Percentiles rank a stretch among this genome's conserved stretches.
phyloP scores from a whole-genome alignment of 176 grass and related monocot genomes.

The Cenchrus fungigraminus region DNA sequence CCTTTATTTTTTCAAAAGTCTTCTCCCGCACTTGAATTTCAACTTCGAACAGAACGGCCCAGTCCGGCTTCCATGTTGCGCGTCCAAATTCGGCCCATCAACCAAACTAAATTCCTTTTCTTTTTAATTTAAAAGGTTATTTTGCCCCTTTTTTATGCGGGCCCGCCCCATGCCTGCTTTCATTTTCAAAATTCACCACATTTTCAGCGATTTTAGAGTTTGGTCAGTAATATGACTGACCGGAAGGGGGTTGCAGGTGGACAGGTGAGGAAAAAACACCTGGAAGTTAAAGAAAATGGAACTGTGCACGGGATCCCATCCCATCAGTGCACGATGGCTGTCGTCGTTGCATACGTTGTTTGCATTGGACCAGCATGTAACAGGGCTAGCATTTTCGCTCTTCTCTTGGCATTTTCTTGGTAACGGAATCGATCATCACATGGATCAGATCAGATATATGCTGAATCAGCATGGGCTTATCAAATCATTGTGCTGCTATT shows the following conservation, averaged over 20 bases:
- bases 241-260: no score
- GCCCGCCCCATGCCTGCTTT: no score
- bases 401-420: slow-evolving; percentile 41
- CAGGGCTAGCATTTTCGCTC: slow-evolving; percentile 4
- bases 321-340: not conserved
- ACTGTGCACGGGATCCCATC: not conserved
- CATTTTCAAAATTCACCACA: no score
- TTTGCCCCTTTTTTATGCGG: no score
- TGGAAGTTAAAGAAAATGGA: no score
- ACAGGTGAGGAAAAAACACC: no score
- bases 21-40: slow-evolving; percentile 2
- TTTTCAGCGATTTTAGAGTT: no score
- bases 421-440: slow-evolving; percentile 30
- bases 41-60: not conserved
- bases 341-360: not conserved
- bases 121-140: no score
- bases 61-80: not conserved
- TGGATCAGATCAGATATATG: not conserved
- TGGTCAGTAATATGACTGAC: no score
- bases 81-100: no score
- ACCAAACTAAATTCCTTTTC: no score
- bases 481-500: slow-evolving; percentile 21
- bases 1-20: not conserved
- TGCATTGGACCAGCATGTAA: not conserved
- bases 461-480: not conserved